Evolutionary conservation across 148 eudicot species (phyloP).

Genomic region (Camellia japonica): DNA sequence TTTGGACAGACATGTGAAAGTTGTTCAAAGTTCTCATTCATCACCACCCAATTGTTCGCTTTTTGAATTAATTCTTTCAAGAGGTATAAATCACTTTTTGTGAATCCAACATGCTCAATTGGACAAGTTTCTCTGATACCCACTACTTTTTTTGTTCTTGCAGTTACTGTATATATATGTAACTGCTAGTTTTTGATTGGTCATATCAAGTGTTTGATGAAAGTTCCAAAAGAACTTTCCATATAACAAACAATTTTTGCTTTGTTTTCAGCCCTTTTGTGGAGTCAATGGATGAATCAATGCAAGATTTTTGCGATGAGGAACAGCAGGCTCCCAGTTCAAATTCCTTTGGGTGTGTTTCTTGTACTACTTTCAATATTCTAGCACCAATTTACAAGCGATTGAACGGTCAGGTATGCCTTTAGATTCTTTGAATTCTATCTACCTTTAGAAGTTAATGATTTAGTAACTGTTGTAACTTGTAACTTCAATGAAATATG

Average conservation of each 20-base stretch:
- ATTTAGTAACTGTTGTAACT: background rate
- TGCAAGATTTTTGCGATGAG: slow-evolving; percentile 1
- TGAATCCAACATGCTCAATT: background rate
- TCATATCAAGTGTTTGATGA: slow-evolving; percentile 13
- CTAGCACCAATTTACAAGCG: slow-evolving; percentile 60
- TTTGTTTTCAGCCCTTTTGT: background rate
- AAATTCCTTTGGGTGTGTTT: slow-evolving; percentile 16
- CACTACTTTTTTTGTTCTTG: background rate
- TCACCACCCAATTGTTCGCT: background rate
- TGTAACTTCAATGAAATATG: background rate
- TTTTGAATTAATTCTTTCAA: background rate
- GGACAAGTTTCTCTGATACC: background rate
- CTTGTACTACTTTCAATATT: slow-evolving; percentile 51
- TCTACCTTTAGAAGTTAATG: background rate
- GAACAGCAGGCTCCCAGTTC: background rate
- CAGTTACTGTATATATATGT: background rate
- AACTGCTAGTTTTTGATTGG: background rate
- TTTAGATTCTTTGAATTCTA: background rate
- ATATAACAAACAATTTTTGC: background rate
- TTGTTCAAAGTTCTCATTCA: background rate
- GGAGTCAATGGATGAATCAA: slow-evolving; percentile 7
- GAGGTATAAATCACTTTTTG: background rate
- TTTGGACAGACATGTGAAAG: background rate
- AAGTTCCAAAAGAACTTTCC: slow-evolving; percentile 15
- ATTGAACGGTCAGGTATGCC: slow-evolving; percentile 35